Evolutionary conservation across 805 yeast species (phyloP), one percentile per base, ranked within the genome.

Genomic region (Candida quercuum): DNA sequence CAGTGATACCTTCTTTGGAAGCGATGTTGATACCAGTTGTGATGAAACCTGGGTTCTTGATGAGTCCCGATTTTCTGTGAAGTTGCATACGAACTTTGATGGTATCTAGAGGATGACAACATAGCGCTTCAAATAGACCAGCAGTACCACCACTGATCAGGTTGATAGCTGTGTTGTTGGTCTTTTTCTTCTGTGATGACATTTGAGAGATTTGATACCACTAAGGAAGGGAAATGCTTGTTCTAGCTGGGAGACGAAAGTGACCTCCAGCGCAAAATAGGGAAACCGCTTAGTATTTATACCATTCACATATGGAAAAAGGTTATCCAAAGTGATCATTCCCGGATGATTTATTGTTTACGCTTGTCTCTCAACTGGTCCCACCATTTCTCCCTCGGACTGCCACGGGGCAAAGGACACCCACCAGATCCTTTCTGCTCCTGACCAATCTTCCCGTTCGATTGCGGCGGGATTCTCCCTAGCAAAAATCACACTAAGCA

Each of bases 21-120:
- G 79, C 86, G 47, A 91, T 89, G 42, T 72, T 70, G 37, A 74
- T 66, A 51, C 96, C 98, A 4, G 98, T 91, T 36, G 68, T 72
- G 42, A 87, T 54, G 54, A 91, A 87, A 1, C 98, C 97, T 4
- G 95, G 93, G 16, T 88, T 81, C 58, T 82, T 85, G 25, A 60
- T 54, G 33, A 74, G 71, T n/a, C 82, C 77, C 4, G 74, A 62
- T 57, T 80, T 81, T 56, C 77, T 76, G 59, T 83, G 81, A 52
- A 91, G 73, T 63, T 91, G 98, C 98, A 91, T 91, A 58, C 98
- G 78, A 45, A 91, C 99, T 64, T 91, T 91, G 60, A 91, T 86
- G 28, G 99, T 91, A 60, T 91, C 99, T 52, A 91, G 74, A n/a
- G 98, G 98, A 63, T 91, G 99, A 61, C 99, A 91, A 61, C 91